Conservation (phyloP, 164 flowering plant genomes). For the Nelumbo lutea region DNA sequence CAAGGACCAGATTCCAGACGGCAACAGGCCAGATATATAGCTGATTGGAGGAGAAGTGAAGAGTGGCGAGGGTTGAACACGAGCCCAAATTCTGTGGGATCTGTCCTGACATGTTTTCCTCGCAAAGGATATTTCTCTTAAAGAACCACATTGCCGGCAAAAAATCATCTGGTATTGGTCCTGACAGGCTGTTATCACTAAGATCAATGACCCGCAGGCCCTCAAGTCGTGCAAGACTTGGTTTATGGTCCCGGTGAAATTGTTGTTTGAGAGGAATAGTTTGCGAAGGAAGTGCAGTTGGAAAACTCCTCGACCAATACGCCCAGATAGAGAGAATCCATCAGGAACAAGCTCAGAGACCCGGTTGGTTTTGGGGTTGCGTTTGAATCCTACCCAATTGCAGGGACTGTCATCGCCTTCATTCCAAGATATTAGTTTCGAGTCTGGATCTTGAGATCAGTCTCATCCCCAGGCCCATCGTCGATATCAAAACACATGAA, state of each 20-base stretch:
- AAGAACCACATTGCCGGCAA: slow-evolving; percentile 67
- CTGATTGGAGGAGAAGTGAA: slow-evolving; percentile 62
- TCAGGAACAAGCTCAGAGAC: slow-evolving; percentile 73
- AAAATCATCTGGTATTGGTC: slow-evolving; percentile 63
- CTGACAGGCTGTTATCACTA: slow-evolving; percentile 65
- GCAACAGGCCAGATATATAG: slow-evolving; percentile 56
- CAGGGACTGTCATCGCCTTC: slow-evolving; percentile 53
- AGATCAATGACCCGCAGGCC: slow-evolving; percentile 56
- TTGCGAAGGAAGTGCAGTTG: slow-evolving; percentile 52
- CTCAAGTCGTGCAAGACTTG: slow-evolving; percentile 41
- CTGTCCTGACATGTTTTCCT: slow-evolving; percentile 53
- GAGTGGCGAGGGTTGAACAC: slow-evolving; percentile 39
- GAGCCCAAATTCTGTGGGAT: slow-evolving; percentile 62
- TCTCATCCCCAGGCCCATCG: too few relatives aligned
- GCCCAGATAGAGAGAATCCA: slow-evolving; percentile 69
- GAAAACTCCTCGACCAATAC: slow-evolving; percentile 66
- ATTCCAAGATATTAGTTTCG: too few relatives aligned
- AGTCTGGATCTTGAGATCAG: too few relatives aligned
- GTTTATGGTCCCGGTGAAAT: slow-evolving; percentile 58
- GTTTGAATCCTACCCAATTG: slow-evolving; percentile 65
- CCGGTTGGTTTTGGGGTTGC: slow-evolving; percentile 67
- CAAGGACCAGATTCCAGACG: slow-evolving; percentile 17
- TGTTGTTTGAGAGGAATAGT: slow-evolving; percentile 63
- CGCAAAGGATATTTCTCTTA: slow-evolving; percentile 58
- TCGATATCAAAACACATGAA: too few relatives aligned